A percentile compares a stretch with the other conserved stretches of the same genome.
Evolutionary conservation across 2,329 filamentous ascomycete species (phyloP).

Genomic region (Thielaviopsis musarum): DNA sequence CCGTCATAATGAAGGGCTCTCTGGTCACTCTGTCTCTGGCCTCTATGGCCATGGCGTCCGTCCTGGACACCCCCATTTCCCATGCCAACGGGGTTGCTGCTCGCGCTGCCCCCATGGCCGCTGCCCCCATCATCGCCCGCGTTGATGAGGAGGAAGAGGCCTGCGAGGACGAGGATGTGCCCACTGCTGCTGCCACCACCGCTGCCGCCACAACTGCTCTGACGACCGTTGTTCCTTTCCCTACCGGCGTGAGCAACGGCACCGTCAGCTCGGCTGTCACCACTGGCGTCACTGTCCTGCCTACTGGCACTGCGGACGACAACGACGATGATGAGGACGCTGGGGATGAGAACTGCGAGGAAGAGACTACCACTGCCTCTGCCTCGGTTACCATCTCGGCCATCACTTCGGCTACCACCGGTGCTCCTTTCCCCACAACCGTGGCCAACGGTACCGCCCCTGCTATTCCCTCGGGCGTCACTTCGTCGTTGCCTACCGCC

Average conservation of each 20-base stretch:
- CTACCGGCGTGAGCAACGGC: background rate
- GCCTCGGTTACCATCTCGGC: background rate
- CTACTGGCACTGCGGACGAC: background rate
- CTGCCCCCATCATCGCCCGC: background rate
- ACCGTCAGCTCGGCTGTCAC: background rate
- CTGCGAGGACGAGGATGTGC: background rate
- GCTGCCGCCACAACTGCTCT: background rate
- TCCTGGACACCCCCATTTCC: conserved; percentile 4
- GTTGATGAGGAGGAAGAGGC: background rate
- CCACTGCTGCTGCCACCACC: background rate
- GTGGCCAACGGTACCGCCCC: background rate
- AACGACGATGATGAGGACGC: background rate
- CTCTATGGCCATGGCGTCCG: conserved; percentile 9
- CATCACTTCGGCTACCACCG: background rate
- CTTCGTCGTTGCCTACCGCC: background rate
- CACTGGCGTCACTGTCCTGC: background rate
- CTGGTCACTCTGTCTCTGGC: conserved; percentile 11
- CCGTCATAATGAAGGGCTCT: conserved; percentile 11
- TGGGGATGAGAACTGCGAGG: background rate
- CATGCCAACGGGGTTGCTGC: background rate
- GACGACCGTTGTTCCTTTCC: background rate
- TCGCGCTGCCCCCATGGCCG: background rate
- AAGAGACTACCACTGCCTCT: background rate
- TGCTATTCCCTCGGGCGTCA: background rate
- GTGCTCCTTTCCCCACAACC: background rate